Base-by-base conservation (phyloP, 352 stramenopile species). In the Thraustochytrium sp. region DNA sequence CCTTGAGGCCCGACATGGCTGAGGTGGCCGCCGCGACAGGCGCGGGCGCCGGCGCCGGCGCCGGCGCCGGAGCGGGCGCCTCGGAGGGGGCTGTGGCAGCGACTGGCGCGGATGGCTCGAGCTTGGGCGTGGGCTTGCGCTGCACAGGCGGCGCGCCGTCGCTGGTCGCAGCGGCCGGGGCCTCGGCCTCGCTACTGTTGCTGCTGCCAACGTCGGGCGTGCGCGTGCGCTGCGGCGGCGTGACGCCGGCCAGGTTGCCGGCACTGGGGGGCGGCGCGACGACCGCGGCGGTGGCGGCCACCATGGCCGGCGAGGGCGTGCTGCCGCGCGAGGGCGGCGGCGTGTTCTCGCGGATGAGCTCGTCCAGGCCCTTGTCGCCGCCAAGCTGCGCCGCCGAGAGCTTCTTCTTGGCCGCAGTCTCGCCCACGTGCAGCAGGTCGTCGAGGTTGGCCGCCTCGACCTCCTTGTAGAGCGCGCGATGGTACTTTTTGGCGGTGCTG, bases 281-380 rank as follows among this genome's bases (percentile, higher is more conserved):
- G 38, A 23, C 53, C 8, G 34, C 31, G 18, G 31, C 48, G 16
- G 26, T 42, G 68, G 48, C 34, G 42, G 21, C 48, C 8, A 61
- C 23, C 5, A 55, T 54, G 23, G 21, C 48, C 9, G 68, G 68
- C 46, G 37, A 8, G 5, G 68, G 68, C 23, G 68, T 80, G 34
- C 21, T 31, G 26, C 68, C 68, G 37, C 68, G 48, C 9, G 68
- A 80, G 11, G 68, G 68, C 18, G 68, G 68, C 37, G 68, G 68
- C 46, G 68, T 80, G 68, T 53, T 80, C 53, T 80, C 68, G 18
- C 68, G 48, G 46, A 80, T 80, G 29, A 80, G 68, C 16, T 80
- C 11, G 29, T 80, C 68, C 0, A 80, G 68, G 26, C 68, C 68
- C 48, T 64, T 61, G 51, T 64, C 53, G 68, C 68, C 68, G 23